A percentile compares a stretch with the other conserved stretches of the same genome.
phyloP scores from a whole-genome alignment of 495 filamentous ascomycete species.

The Sphaerosporella brunnea region DNA sequence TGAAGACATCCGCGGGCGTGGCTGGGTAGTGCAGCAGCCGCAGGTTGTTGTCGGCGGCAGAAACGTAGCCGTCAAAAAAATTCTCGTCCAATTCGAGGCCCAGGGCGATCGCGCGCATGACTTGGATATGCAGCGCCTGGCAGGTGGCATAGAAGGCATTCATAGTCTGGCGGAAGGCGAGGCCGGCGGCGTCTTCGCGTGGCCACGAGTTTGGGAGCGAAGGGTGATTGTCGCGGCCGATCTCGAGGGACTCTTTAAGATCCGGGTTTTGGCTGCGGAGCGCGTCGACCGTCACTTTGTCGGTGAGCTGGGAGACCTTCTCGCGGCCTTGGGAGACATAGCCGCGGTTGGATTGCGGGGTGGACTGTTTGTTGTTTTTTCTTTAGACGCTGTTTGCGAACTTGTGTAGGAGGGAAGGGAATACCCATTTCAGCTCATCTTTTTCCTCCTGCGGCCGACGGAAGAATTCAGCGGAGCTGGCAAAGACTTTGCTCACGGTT shows the following conservation, averaged over 20 bases:
- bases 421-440: conserved; percentile 44
- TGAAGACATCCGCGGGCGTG: conserved; percentile 49
- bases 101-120: conserved; percentile 80
- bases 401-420: not conserved
- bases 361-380: no score
- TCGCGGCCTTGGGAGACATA: conserved; percentile 48
- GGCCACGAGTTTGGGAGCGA: conserved; percentile 69
- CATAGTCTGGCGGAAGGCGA: conserved; percentile 56
- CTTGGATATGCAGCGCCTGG: conserved; percentile 52
- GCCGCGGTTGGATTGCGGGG: conserved; percentile 53
- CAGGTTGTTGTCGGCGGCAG: conserved; percentile 65
- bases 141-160: conserved; percentile 51
- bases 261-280: conserved; percentile 38
- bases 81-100: conserved; percentile 53
- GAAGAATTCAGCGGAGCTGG: conserved; percentile 62
- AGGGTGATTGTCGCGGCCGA: conserved; percentile 38
- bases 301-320: conserved; percentile 35
- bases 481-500: conserved; percentile 45
- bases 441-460: conserved; percentile 50
- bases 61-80: conserved; percentile 51
- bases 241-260: conserved; percentile 54
- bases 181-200: conserved; percentile 33
- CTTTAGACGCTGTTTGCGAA: no score
- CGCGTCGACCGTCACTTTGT: conserved; percentile 31
- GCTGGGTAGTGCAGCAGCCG: conserved; percentile 78